Evolutionary conservation across 2,329 filamentous ascomycete genomes (phyloP), one percentile per base, ranked within the genome.

Genomic region (Venturia carpophila): DNA sequence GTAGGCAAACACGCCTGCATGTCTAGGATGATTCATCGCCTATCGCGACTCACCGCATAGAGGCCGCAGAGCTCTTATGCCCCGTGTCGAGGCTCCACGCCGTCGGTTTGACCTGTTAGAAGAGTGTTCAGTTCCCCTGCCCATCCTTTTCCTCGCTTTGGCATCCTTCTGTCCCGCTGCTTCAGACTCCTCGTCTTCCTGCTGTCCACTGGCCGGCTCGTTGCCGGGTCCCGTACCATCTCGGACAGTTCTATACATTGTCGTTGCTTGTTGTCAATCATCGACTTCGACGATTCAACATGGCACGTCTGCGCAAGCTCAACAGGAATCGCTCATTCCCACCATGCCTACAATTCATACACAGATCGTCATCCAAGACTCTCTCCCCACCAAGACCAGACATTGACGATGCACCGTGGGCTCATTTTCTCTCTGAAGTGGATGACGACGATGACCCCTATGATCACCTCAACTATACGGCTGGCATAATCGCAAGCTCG

Each of bases 251-350:
- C 21, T 34, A 15, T 27, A n/a, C 15, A 45, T 24, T 43, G 37
- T 30, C 37, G n/a, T n/a, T 42, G n/a, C 60, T 19, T 24, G 30
- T 34, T 34, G 30, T 39, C 21, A 21, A n/a, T 30, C 9, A 19
- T 41, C 34, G 3, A 34, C 30, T 34, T 52, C n/a, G 15, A 21
- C 9, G 21, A 9, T 39, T 17, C 63, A 34, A 21, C 19, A 64
- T 64, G 63, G 7, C 63, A 34, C 63, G 47, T 58, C 49, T 64
- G 11, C 37, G 37, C 63, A 42, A 30, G 19, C 21, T 43, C 30
- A 56, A 64, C 63, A 64, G 63, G 24, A 64, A 64, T 58, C 63
- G 60, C 52, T 64, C 63, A 7, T 64, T 64, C 37, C 63, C 63
- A 7, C 63, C 63, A 24, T 60, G 42, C 6, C 30, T 64, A 19